Base-by-base conservation (phyloP, 768 basidiomycete genomes). In the Mycena amicta region DNA sequence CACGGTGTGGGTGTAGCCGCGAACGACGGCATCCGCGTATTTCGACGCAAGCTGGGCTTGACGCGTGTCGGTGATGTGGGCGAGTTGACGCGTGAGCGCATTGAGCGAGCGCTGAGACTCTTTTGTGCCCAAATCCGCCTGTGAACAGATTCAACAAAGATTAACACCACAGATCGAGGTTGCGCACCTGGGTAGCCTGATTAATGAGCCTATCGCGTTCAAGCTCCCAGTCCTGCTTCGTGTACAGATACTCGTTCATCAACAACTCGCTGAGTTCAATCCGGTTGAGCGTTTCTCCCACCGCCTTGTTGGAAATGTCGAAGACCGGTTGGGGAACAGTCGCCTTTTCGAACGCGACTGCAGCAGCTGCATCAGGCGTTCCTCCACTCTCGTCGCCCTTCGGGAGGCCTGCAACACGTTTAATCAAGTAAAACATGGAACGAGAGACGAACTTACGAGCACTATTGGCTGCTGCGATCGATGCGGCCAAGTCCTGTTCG, bases 221-320 rank as follows among this genome's bases (percentile, higher is more conserved):
- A 16, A 67, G 29, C 60, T 71, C 70, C 70, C 70, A 71, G 22
- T 66, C 66, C 39, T 67, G 66, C 45, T 69, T 68, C 22, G 69
- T 68, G 18, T 63, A 46, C 11, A 71, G 58, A 40, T 70, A 71
- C 30, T 71, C 70, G 40, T 63, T 56, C 70, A 69, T 69, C 22
- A 71, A 55, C 3, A 65, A 56, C 27, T 68, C 63, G 18, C 65
- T 60, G 16, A 71, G 62, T 53, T 71, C 70, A 50, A 71, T 65
- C 4, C 70, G 63, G 59, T 66, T 71, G 33, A 71, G 40, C 23
- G 59, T 59, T 22, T 61, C 51, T 1, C 55, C 53, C 3, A 22
- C 45, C 6, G n/a, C 29, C 28, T 56, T 52, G 51, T 55, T 56
- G 2, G 54, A 28, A 2, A 56, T n/a, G 39, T 56, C 59, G 29